These are phyloP conservation scores for Tanozyma kutaoensis DNA, from an alignment of 805 yeast genomes.

Conservation along the genomic window DNA sequence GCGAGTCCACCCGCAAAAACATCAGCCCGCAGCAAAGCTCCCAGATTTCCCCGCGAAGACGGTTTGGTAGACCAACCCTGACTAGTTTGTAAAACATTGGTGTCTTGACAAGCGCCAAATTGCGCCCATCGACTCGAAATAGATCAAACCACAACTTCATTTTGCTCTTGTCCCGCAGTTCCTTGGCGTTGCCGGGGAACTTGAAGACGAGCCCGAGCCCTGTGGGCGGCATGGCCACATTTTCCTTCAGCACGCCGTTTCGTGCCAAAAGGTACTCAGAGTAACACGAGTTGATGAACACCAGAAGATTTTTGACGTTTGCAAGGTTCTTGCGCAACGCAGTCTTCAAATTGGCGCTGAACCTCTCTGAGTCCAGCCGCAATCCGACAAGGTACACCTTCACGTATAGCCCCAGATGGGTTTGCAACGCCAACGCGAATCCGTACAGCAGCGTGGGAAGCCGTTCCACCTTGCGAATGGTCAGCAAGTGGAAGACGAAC, in stretches of 20 bases:
- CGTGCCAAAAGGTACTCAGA: constrained; percentile 72
- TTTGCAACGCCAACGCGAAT: constrained; percentile 61
- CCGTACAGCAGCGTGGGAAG: constrained; percentile 65
- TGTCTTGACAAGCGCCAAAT: constrained; percentile 60
- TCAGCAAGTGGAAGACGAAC: constrained; percentile 59
- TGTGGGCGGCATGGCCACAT: constrained; percentile 52
- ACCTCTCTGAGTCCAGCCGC: constrained; percentile 65
- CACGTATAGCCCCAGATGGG: constrained; percentile 51
- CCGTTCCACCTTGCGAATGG: constrained; percentile 77
- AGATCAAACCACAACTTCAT: constrained; percentile 91
- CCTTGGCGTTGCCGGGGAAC: constrained; percentile 81
- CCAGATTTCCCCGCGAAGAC: constrained; percentile 94
- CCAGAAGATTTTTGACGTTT: constrained; percentile 46
- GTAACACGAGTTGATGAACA: constrained; percentile 60
- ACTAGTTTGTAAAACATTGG: constrained; percentile 72
- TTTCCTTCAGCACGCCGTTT: constrained; percentile 31
- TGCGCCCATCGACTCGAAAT: constrained; percentile 73
- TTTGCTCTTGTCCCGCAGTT: constrained; percentile 67
- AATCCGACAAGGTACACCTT: constrained; percentile 69
- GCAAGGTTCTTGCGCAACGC: constrained; percentile 50
- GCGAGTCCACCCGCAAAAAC: constrained; percentile 52
- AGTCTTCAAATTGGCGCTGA: constrained; percentile 55
- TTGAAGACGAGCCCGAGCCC: constrained; percentile 80
- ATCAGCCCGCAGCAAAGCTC: constrained; percentile 83
- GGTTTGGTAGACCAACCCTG: constrained; percentile 88